phyloP scores from a whole-genome alignment of 2,329 filamentous ascomycete species.

The Trichoderma sp. region DNA sequence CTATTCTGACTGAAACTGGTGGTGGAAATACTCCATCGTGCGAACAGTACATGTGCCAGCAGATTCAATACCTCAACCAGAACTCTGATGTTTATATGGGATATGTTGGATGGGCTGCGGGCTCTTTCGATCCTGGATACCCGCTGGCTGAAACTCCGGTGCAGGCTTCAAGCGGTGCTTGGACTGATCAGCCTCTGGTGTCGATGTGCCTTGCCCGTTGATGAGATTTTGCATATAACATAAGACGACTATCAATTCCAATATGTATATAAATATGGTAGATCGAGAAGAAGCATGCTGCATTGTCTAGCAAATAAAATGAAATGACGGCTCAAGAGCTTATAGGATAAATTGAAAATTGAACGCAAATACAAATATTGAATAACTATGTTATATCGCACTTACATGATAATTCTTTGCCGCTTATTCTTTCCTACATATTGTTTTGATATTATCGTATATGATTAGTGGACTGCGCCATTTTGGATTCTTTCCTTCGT shows the following conservation, averaged over 20 bases:
- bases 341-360: neutral
- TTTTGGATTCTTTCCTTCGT: fast-evolving
- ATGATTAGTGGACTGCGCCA: neutral
- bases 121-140: constrained; percentile 8
- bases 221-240: neutral
- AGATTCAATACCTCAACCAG: constrained; percentile 2
- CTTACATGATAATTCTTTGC: neutral
- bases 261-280: neutral
- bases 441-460: neutral
- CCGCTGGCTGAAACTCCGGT: constrained; percentile 8
- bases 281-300: neutral
- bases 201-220: constrained; percentile 2
- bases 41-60: constrained; percentile 2
- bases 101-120: constrained; percentile 5
- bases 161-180: neutral
- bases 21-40: constrained; percentile 7
- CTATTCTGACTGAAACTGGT: constrained; percentile 14
- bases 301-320: neutral
- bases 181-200: constrained; percentile 4
- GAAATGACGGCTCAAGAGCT: neutral
- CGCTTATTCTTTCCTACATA: neutral
- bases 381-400: neutral
- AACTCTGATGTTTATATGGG: constrained; percentile 6
- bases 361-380: neutral
- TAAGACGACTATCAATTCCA: neutral